Evolutionary conservation across 225 moss, liverwort and hornwort genomes (phyloP).

Genomic region (Marchantia paleacea): DNA sequence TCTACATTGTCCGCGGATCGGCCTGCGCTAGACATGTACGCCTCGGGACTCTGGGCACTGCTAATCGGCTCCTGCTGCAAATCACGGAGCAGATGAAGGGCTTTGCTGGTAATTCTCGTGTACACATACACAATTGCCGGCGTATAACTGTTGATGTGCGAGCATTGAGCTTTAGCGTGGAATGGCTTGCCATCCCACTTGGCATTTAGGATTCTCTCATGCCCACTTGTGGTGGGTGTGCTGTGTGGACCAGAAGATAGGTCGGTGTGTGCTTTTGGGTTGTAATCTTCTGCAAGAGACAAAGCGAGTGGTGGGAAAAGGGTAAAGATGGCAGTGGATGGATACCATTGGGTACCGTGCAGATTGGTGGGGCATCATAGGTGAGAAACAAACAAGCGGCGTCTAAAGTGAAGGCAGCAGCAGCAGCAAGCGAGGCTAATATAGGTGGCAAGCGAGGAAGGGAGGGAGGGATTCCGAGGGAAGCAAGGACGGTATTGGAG

Average conservation of each 20-base stretch:
- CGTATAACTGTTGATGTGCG: not conserved
- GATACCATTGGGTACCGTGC: slow-evolving; percentile 16
- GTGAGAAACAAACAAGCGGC: not conserved
- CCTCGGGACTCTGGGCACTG: not conserved
- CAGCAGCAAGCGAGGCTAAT: no score
- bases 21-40: not conserved
- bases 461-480: not conserved
- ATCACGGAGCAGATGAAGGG: not conserved
- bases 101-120: not conserved
- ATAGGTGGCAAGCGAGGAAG: not conserved
- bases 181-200: not conserved
- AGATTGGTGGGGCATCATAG: slow-evolving; percentile 14
- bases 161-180: not conserved
- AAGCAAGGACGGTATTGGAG: not conserved
- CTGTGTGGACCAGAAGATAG: slow-evolving; percentile 19
- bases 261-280: slow-evolving; percentile 24
- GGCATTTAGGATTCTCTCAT: slow-evolving; percentile 6
- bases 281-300: slow-evolving; percentile 20
- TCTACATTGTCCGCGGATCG: not conserved
- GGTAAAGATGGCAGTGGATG: slow-evolving; percentile 14
- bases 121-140: not conserved
- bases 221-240: slow-evolving; percentile 17
- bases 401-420: not conserved
- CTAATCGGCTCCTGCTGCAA: not conserved
- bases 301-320: slow-evolving; percentile 18